These are phyloP conservation scores for Torulaspora pretoriensis DNA, from an alignment of 1,139 yeast genomes.

Conservation along the genomic window DNA sequence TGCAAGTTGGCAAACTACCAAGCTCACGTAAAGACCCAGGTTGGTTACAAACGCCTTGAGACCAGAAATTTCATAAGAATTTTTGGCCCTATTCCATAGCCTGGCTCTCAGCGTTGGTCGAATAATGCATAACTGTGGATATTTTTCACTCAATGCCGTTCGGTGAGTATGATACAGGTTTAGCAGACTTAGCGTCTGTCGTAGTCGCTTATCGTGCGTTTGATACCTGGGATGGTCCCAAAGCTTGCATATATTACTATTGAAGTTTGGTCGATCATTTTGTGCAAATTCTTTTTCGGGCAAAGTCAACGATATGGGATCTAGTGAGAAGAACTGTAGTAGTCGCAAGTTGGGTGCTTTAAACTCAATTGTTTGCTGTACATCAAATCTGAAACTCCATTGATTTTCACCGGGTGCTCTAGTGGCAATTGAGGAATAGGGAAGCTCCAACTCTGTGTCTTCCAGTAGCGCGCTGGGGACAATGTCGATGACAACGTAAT, in stretches of 20 bases:
- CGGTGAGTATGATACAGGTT: conserved; percentile 28
- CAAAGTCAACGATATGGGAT: conserved; percentile 67
- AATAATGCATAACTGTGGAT: conserved; percentile 14
- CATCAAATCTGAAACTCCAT: conserved; percentile 14
- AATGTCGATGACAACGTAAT: conserved; percentile 23
- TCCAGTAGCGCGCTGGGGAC: conserved; percentile 7
- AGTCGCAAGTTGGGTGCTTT: conserved; percentile 69
- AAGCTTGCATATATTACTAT: conserved; percentile 34
- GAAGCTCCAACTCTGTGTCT: conserved; percentile 9
- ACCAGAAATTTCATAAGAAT: background rate
- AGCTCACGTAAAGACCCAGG: conserved; percentile 10
- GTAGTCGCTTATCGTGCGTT: conserved; percentile 17
- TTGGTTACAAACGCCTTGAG: conserved; percentile 1
- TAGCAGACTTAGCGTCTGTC: conserved; percentile 27
- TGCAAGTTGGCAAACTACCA: conserved; percentile 35
- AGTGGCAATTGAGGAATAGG: conserved; percentile 19
- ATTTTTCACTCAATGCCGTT: conserved; percentile 20
- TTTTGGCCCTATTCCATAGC: background rate
- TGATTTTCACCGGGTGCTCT: conserved; percentile 2
- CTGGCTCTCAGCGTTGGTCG: conserved; percentile 1
- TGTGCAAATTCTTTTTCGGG: conserved; percentile 36
- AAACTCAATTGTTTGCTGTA: conserved; percentile 50
- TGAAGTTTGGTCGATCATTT: conserved; percentile 26
- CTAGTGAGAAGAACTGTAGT: conserved; percentile 74
- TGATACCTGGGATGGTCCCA: conserved; percentile 29